Base-by-base conservation (phyloP, 2,329 filamentous ascomycete genomes). In the Aspergillus niger region DNA sequence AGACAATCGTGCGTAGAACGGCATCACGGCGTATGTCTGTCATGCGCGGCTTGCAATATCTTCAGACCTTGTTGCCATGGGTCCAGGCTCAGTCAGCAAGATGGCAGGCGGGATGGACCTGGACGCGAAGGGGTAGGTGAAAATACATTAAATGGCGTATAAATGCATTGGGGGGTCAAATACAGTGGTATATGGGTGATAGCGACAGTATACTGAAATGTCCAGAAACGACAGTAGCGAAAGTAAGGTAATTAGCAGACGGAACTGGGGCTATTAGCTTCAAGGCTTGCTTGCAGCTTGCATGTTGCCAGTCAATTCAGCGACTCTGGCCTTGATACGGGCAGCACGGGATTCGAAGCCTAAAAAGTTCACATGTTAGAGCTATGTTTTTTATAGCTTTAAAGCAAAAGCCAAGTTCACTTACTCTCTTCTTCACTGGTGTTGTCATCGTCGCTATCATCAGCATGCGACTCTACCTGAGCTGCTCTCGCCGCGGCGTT, bases 291-390 rank as follows among this genome's bases (percentile, higher is more conserved):
- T 67, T 11, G 69, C 68, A 30, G 70, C 81, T 71, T 94, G 90
- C 85, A 91, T 91, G 76, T 91, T 91, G 69, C 90, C 90, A 2
- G 95, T 99, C 69, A 99, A 80, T 76, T 97, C 92, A 55, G 95
- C 95, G 60, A 99, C 95, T 63, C 95, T 89, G 62, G 95, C 95
- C 80, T 97, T 98, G 84, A 99, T 99, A 65, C 95, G 91, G 52
- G 95, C 95, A 61, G 98, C 95, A 67, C 95, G 91, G 52, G 92
- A 93, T 77, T 99, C 95, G 71, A 98, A 98, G 38, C 93, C 92
- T 96, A 26, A 53, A 48, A n/a, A 38, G 52, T 11, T 24, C 8
- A 26, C 58, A 55, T 28, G 63, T 78, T 67, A 78, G 73, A 55
- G 58, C 11, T 2, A 10, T n/a, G 13, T n/a, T 4, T 36, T 2